Base-by-base conservation (phyloP, 2,329 filamentous ascomycete genomes). In the Celoporthe dispersa region DNA sequence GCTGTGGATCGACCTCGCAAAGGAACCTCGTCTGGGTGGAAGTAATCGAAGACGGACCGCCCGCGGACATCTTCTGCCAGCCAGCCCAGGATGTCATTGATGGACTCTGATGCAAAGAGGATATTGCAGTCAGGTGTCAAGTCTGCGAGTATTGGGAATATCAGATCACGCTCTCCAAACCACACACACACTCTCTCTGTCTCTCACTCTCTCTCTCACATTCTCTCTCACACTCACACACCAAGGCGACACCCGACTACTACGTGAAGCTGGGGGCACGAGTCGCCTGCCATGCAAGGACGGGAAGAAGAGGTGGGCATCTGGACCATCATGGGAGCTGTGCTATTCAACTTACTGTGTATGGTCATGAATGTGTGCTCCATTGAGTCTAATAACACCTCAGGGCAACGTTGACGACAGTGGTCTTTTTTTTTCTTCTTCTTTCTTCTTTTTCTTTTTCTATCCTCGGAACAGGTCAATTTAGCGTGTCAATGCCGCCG, bases 291-390 rank as follows among this genome's bases (percentile, higher is more conserved):
- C n/a, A 44, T n/a, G 31, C 11, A 37, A 28, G 14, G 7, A 16
- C 9, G 37, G 35, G 39, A 8, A 41, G 14, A 22, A 35, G 25
- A 25, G 33, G 22, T 62, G 44, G 44, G 44, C 44, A 8, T 41
- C 22, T 37, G n/a, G 57, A 51, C 41, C 31, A 33, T 62, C 67
- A 57, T 41, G 3, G 6, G 44, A 48, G 37, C 37, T 48, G 31
- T 68, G 63, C 55, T 57, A 22, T 71, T 64, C 73, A 70, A 84
- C 90, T 83, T 82, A 92, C 93, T 93, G 79, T 96, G 93, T 78
- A 97, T 96, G 75, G 93, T 94, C 83, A 97, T 96, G 82, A 97
- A 97, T 41, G 93, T 96, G 75, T 92, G 92, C 81, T 94, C 92
- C 92, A 93, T 93, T 73, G 78, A 79, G 77, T 73, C 71, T 73